Conservation (phyloP, 805 yeast genomes). For the Yamadazyma tumulicola region DNA sequence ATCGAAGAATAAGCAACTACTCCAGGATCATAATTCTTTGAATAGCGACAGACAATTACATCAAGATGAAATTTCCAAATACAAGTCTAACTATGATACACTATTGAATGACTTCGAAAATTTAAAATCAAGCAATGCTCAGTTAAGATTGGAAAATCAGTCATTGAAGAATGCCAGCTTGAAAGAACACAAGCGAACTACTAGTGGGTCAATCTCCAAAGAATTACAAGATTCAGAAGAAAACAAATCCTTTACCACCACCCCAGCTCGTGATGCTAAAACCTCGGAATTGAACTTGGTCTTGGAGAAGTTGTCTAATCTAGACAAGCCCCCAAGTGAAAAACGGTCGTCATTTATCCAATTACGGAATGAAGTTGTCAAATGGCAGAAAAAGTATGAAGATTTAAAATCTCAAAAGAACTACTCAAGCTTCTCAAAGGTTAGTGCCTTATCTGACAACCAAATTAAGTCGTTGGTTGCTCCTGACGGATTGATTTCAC, state of each 20-base stretch:
- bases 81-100: conserved; percentile 9
- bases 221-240: conserved; percentile 7
- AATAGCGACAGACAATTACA: background rate
- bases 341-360: conserved; percentile 10
- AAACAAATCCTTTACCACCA: background rate
- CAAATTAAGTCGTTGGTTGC: conserved; percentile 28
- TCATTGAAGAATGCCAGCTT: conserved; percentile 25
- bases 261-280: background rate
- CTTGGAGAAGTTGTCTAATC: conserved; percentile 25
- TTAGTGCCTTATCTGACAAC: conserved; percentile 15
- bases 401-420: conserved; percentile 39
- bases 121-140: conserved; percentile 28
- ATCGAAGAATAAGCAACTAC: conserved; percentile 3
- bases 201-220: conserved; percentile 10
- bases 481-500: conserved; percentile 45
- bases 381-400: conserved; percentile 52
- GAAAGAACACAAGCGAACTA: conserved; percentile 10
- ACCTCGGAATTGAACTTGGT: conserved; percentile 14
- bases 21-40: conserved; percentile 1
- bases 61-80: background rate
- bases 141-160: conserved; percentile 36
- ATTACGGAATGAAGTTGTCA: conserved; percentile 30
- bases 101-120: conserved; percentile 23
- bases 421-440: conserved; percentile 16
- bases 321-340: conserved; percentile 17